Base-by-base conservation (phyloP, 1,284 basidiomycete species). In the Cystobasidium pallidum region DNA sequence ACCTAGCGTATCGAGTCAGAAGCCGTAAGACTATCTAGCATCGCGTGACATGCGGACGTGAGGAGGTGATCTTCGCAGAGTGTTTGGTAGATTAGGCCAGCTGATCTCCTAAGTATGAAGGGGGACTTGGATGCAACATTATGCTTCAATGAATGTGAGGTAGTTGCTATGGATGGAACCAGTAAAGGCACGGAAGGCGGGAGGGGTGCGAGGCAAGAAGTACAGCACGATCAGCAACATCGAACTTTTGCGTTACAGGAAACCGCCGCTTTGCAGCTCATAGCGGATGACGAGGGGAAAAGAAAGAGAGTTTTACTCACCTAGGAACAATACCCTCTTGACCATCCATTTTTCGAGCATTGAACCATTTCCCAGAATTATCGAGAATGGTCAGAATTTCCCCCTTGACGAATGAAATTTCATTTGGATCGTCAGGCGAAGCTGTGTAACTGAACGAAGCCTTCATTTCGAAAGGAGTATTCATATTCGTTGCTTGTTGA, bases 301-400 rank as follows among this genome's bases (percentile, higher is more conserved):
- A 45, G 43, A 45, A 45, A 45, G 15, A 82, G 36, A 39, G 36
- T 39, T 6, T 39, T 6, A 75, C 83, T 82, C 63, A 78, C 79
- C 17, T 71, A 36, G 82, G 82, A 4, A 82, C 81, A 66, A 83
- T 92, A 84, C 95, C 89, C 76, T 88, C 84, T 73, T 87, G 83
- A 62, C 94, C 95, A 78, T 92, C 89, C 17, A 86, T 80, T 81
- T 91, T 97, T 78, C 85, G 88, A 55, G 93, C 93, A 81, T 95
- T 47, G 17, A 30, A 72, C 81, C 81, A 80, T 75, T 81, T 82
- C 75, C 82, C 82, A 77, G 89, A 87, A 81, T 92, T 94, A 83
- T 99, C 96, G 65, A 95, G 82, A 75, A 99, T 91, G 73, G 98
- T 94, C 75, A 99, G 86, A 51, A 94, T 85, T 80, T 99, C 95